Evolutionary conservation across 495 filamentous ascomycete genomes (phyloP), one percentile per base, ranked within the genome.

Genomic region (Aspergillus coremiiformis): DNA sequence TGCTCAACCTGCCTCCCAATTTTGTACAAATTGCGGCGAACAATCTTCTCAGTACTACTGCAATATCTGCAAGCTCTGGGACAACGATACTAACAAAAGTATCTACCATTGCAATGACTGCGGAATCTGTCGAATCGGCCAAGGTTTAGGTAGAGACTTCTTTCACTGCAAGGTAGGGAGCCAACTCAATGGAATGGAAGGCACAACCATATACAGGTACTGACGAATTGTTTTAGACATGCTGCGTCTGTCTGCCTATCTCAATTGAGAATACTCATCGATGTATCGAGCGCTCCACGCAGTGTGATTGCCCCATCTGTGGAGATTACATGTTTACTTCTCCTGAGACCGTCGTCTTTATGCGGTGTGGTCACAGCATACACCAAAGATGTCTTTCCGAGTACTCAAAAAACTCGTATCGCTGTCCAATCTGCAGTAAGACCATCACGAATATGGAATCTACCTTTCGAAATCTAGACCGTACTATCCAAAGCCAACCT

Each of bases 21-120:
- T 79, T 35, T 99, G 93, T 66, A 67, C 73, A 33, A 64, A 82
- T 19, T 99, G 93, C 66, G 84, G 82, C 27, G 80, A 84, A 60
- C 80, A 79, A 46, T 83, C 85, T 15, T 88, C 90, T n/a, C 86
- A 84, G 62, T 97, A 97, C 70, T 99, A 93, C 61, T 99, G 94
- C 69, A 78, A 82, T 43, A 85, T 90, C 51, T 97, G 93, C 78
- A 95, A 96, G 67, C 75, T 99, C 2, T 99, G 94, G 94, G 91
- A 96, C 63, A 86, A 97, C 59, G 90, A 96, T 58, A 77, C 81
- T 30, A 83, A 83, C 56, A 96, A 95, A 67, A 84, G 84, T 60
- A 96, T 96, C 39, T 99, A 99, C 62, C 93, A 99, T 66, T 99
- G 93, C 67, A 78, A 84, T 60, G 93, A 97, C 63, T 99, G 93